phyloP scores from a whole-genome alignment of 2,329 filamentous ascomycete species.

The Stagonosporopsis rhizophila region DNA sequence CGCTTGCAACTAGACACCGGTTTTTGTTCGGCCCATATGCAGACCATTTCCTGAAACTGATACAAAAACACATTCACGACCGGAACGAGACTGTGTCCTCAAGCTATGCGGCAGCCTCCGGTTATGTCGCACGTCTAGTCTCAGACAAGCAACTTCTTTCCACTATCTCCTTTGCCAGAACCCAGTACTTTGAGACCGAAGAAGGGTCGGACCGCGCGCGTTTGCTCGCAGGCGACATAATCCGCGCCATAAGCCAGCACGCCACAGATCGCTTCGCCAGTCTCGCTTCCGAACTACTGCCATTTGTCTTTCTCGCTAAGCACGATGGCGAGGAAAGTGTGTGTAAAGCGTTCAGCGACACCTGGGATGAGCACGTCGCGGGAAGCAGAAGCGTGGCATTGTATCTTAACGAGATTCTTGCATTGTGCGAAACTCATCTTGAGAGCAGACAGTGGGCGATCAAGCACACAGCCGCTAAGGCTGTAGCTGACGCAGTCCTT shows the following conservation, averaged over 20 bases:
- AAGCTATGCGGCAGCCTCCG: constrained; percentile 84
- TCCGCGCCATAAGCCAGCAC: constrained; percentile 82
- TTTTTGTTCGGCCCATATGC: constrained; percentile 78
- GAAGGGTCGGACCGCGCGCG: constrained; percentile 75
- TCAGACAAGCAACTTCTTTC: constrained; percentile 65
- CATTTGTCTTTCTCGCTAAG: constrained; percentile 86
- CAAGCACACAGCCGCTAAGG: constrained; percentile 85
- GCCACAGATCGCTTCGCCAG: constrained; percentile 87
- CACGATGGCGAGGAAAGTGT: constrained; percentile 86
- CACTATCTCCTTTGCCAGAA: constrained; percentile 64
- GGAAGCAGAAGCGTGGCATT: constrained; percentile 81
- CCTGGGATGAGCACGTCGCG: constrained; percentile 91
- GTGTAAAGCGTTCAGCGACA: constrained; percentile 78
- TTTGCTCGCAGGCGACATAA: constrained; percentile 80
- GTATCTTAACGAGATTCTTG: constrained; percentile 82
- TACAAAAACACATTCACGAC: constrained; percentile 85
- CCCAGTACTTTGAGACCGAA: constrained; percentile 82
- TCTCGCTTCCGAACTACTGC: constrained; percentile 76
- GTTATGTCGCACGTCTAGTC: constrained; percentile 78
- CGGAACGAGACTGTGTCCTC: constrained; percentile 93
- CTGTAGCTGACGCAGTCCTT: constrained; percentile 75
- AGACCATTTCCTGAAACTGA: constrained; percentile 75
- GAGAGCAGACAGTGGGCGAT: constrained; percentile 87
- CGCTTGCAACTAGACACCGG: constrained; percentile 80
- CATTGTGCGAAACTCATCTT: constrained; percentile 70